A percentile compares a stretch with the other conserved stretches of the same genome.
phyloP scores from a whole-genome alignment of 2,329 filamentous ascomycete genomes.

The Drechslera avenae region DNA sequence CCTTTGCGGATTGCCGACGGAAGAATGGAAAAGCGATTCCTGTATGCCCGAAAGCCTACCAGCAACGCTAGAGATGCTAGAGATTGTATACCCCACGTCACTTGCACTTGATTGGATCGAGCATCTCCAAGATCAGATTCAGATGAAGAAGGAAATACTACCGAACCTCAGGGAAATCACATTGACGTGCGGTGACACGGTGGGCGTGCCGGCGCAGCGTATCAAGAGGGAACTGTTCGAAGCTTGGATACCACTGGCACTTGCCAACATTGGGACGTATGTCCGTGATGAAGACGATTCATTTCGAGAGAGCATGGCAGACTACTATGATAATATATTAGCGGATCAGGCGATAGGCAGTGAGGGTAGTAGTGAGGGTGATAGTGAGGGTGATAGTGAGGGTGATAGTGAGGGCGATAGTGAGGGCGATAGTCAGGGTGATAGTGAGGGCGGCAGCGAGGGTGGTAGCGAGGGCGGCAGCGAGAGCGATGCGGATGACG shows the following conservation, averaged over 20 bases:
- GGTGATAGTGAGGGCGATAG: neutral
- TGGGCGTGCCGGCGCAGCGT: slow-evolving; percentile 6
- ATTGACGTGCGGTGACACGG: slow-evolving; percentile 21
- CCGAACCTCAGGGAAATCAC: slow-evolving; percentile 11
- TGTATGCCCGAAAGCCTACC: slow-evolving; percentile 18
- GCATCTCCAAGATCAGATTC: neutral
- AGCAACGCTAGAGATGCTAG: slow-evolving; percentile 19
- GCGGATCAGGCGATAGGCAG: too few relatives aligned
- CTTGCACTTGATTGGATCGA: slow-evolving; percentile 14
- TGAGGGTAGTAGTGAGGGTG: slow-evolving; percentile 10
- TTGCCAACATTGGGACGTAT: slow-evolving; percentile 12
- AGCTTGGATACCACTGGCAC: slow-evolving; percentile 14
- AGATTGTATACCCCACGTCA: slow-evolving; percentile 20
- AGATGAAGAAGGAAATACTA: neutral
- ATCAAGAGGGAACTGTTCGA: slow-evolving; percentile 10
- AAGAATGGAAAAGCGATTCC: neutral
- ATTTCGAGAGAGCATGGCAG: slow-evolving; percentile 7
- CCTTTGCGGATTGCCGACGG: slow-evolving; percentile 6
- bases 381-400: slow-evolving; percentile 2
- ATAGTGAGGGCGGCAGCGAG: too few relatives aligned
- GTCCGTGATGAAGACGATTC: slow-evolving; percentile 11
- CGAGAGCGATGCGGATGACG: neutral
- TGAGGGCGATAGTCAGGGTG: slow-evolving; percentile 10
- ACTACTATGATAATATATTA: too few relatives aligned
- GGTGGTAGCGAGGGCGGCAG: slow-evolving; percentile 3